Conservation (phyloP, 495 filamentous ascomycete genomes). For the Hypoxylon trugodes region DNA sequence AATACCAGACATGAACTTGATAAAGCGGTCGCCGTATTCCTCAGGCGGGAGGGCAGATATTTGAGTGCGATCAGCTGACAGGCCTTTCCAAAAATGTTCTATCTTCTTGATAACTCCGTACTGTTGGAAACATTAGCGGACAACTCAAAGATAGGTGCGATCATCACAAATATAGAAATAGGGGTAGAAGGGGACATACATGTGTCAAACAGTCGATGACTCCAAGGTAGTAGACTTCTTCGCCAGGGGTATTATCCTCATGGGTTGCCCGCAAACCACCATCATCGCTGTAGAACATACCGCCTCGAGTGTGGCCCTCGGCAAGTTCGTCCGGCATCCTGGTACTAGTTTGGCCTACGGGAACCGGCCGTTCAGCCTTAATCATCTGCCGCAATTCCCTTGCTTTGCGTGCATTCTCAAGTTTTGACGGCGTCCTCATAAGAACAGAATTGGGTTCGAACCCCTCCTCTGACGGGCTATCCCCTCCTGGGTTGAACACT, state of each 20-base stretch:
- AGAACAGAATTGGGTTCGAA: constrained; percentile 66
- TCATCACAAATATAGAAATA: background rate
- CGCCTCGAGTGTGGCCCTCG: constrained; percentile 60
- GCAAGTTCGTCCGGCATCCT: constrained; percentile 88
- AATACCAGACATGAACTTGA: constrained; percentile 88
- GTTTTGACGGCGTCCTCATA: constrained; percentile 90
- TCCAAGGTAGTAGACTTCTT: constrained; percentile 96
- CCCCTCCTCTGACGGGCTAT: constrained; percentile 61
- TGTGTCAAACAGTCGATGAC: constrained; percentile 98
- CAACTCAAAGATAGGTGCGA: background rate
- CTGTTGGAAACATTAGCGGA: constrained; percentile 57
- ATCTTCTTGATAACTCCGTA: constrained; percentile 88
- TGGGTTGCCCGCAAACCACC: constrained; percentile 94
- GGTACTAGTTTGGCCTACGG: constrained; percentile 84
- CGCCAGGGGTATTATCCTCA: constrained; percentile 82
- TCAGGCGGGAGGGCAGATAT: constrained; percentile 95
- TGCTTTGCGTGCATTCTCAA: constrained; percentile 92
- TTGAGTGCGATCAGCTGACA: constrained; percentile 78
- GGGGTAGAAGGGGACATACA: no score
- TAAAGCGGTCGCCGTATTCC: constrained; percentile 91
- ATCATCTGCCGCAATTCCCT: constrained; percentile 91
- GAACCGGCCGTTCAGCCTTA: constrained; percentile 89
- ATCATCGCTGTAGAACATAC: constrained; percentile 85
- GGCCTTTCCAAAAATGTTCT: constrained; percentile 93
- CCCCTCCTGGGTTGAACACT: constrained; percentile 92